These are phyloP conservation scores for Sphaerobolus stellatus DNA, from an alignment of 1,284 basidiomycete genomes.

Conservation along the genomic window DNA sequence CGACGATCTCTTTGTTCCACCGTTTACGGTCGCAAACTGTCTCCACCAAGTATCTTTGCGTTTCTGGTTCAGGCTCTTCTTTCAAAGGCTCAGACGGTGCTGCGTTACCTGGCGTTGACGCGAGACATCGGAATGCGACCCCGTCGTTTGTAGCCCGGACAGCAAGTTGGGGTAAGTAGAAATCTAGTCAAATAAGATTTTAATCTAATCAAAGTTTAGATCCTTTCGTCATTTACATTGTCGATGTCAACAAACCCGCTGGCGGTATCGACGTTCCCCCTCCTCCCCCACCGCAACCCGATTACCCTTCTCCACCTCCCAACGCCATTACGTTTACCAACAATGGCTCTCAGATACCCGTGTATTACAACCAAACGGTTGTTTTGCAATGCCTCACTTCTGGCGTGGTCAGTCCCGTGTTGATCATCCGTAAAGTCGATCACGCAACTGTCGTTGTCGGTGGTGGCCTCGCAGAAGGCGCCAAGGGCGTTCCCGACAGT, in stretches of 20 bases:
- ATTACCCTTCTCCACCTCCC: slow-evolving; percentile 85
- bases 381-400: slow-evolving; percentile 94
- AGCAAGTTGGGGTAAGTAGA: slow-evolving; percentile 72
- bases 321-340: slow-evolving; percentile 83
- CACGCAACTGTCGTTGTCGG: slow-evolving; percentile 88
- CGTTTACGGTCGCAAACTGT: slow-evolving; percentile 90
- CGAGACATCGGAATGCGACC: slow-evolving; percentile 65
- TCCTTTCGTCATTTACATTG: slow-evolving; percentile 95
- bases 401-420: slow-evolving; percentile 87
- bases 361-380: slow-evolving; percentile 96
- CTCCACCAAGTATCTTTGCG: slow-evolving; percentile 94
- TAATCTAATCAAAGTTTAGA: slow-evolving; percentile 45
- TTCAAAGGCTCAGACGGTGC: slow-evolving; percentile 90
- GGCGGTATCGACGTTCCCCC: slow-evolving; percentile 73
- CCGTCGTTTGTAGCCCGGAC: slow-evolving; percentile 84
- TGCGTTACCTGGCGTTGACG: slow-evolving; percentile 77
- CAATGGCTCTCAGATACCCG: slow-evolving; percentile 76
- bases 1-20: slow-evolving; percentile 93
- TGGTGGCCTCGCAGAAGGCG: slow-evolving; percentile 78
- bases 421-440: slow-evolving; percentile 93
- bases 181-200: slow-evolving; percentile 18
- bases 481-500: slow-evolving; percentile 79
- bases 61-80: slow-evolving; percentile 85
- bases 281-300: slow-evolving; percentile 74
- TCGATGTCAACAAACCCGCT: slow-evolving; percentile 79